Base-by-base conservation (phyloP, 768 basidiomycete genomes). In the Kwoniella heveanensis region DNA sequence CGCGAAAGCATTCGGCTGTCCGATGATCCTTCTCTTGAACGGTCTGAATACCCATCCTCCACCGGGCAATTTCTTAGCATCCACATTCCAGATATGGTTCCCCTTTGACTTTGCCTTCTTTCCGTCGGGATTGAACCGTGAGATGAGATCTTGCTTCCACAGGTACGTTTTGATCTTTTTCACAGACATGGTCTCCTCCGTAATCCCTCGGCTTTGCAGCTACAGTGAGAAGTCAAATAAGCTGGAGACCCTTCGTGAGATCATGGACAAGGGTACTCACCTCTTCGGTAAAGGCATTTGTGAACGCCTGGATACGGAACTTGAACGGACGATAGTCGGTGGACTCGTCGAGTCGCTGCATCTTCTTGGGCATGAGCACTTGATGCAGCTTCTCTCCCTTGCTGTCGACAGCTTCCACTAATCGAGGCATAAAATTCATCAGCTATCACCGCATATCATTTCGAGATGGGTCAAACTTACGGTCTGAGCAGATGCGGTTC, bases 81-180 rank as follows among this genome's bases (percentile, higher is more conserved):
- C 92, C 54, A 98, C 89, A 74, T 92, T 94, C 95, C 95, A 99
- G 69, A 97, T 96, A 74, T 98, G 95, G 81, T 99, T 99, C 51
- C 95, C 95, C 83, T 96, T 96, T 57, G 92, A 94, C 81, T 99
- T 99, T 24, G 94, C 91, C 82, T 99, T 99, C 81, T 97, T 97
- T 36, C 95, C 95, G 78, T 98, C 95, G 74, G 97, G 92, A 78
- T 99, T 99, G 83, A 94, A 98, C 29, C 95, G 90, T 27, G 92
- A 88, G 77, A 99, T 98, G 77, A 89, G 88, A 72, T 94, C 91
- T 64, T 81, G 80, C 36, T 87, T 88, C 95, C 95, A 99, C 54
- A 99, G 86, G 82, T 96, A 99, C 37, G 81, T 92, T 88, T 71
- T 93, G 64, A 91, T 90, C 86, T 95, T 95, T 82, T 96, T 96